phyloP scores from a whole-genome alignment of 352 stramenopile species.

The Thalassiosira exigua region DNA sequence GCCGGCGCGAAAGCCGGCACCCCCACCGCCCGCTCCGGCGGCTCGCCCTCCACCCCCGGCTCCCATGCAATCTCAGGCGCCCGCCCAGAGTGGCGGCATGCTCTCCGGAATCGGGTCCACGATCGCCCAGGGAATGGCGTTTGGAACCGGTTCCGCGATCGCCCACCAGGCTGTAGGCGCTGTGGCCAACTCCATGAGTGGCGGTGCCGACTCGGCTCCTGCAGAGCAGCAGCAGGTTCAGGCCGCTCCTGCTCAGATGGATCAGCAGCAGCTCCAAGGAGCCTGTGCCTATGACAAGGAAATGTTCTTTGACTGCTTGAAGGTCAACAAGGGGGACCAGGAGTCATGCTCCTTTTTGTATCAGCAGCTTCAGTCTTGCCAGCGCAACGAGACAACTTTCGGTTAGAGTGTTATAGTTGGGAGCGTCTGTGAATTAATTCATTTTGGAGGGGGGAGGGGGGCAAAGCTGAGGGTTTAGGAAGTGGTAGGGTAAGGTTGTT shows the following conservation, averaged over 20 bases:
- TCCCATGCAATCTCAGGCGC: slow-evolving; percentile 50
- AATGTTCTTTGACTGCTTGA: slow-evolving; percentile 86
- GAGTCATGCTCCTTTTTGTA: slow-evolving; percentile 84
- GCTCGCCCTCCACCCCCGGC: slow-evolving; percentile 49
- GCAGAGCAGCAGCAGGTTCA: slow-evolving; percentile 40
- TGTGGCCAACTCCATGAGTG: slow-evolving; percentile 69
- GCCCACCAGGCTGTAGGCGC: slow-evolving; percentile 89
- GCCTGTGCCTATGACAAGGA: slow-evolving; percentile 81
- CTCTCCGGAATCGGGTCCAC: slow-evolving; percentile 92
- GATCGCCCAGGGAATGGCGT: slow-evolving; percentile 96
- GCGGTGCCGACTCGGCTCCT: slow-evolving; percentile 36
- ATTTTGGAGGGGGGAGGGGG: no score
- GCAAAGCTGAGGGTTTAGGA: no score
- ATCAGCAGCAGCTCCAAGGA: slow-evolving; percentile 54
- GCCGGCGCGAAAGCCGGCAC: slow-evolving; percentile 30
- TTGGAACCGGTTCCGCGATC: slow-evolving; percentile 95
- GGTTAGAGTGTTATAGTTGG: slow-evolving; percentile 44
- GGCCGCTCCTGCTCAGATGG: background rate
- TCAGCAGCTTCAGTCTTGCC: slow-evolving; percentile 80
- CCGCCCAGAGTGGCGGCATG: slow-evolving; percentile 86
- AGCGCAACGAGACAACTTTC: slow-evolving; percentile 72
- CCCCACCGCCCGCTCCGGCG: slow-evolving; percentile 27
- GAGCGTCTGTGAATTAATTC: no score
- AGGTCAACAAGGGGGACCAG: slow-evolving; percentile 81
- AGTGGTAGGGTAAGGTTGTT: no score